These are phyloP conservation scores for Epicoccum nigrum DNA, from an alignment of 2,329 filamentous ascomycete genomes.

Conservation along the genomic window DNA sequence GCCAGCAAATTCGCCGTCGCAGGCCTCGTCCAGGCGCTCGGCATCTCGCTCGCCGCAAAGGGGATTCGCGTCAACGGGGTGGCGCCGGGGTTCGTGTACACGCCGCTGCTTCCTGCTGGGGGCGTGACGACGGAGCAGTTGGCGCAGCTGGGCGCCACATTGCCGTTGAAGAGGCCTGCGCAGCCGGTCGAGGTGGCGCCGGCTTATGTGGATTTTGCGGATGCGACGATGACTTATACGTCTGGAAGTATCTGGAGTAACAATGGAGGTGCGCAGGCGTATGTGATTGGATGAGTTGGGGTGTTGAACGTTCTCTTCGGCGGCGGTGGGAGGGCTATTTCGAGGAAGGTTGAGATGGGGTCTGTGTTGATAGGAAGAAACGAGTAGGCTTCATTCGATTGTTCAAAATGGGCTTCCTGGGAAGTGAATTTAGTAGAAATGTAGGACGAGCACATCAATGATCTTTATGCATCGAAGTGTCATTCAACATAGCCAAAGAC, in stretches of 20 bases:
- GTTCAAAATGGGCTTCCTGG: too few species aligned
- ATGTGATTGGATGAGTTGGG: background rate
- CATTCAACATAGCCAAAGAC: too few species aligned
- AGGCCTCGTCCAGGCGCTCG: conserved; percentile 75
- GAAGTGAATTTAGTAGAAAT: too few species aligned
- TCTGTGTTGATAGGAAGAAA: too few species aligned
- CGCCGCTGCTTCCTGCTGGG: conserved; percentile 21
- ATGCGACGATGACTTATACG: background rate
- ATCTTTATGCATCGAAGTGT: too few species aligned
- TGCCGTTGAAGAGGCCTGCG: conserved; percentile 25
- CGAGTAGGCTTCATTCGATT: too few species aligned
- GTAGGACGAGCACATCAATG: too few species aligned
- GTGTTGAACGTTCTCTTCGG: too few species aligned
- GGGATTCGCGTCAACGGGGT: conserved; percentile 77
- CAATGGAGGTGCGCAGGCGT: background rate
- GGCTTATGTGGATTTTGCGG: conserved; percentile 19
- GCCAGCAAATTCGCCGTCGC: conserved; percentile 77
- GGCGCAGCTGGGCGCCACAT: conserved; percentile 16
- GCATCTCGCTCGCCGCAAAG: conserved; percentile 71
- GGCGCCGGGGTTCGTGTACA: conserved; percentile 65
- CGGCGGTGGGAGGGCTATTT: too few species aligned
- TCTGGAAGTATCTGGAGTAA: background rate
- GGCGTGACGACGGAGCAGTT: conserved; percentile 19
- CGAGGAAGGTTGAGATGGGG: too few species aligned
- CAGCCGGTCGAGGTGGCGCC: conserved; percentile 31